Evolutionary conservation across 257 asterid species (phyloP).

Genomic region (Solanum neorickii): DNA sequence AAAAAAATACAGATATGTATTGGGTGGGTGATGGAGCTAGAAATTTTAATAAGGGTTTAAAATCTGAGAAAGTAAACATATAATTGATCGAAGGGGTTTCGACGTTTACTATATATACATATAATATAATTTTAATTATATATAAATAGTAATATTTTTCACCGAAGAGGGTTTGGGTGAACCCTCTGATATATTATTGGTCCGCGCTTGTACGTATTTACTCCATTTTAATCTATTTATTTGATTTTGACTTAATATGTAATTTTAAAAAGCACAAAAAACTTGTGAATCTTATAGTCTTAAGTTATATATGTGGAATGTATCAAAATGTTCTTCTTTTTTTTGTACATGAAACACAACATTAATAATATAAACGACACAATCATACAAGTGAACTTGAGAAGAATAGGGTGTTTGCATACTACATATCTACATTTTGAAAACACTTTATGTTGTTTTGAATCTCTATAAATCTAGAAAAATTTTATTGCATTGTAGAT

Average conservation of each 20-base stretch:
- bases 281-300: not conserved
- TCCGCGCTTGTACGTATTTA: too few species aligned
- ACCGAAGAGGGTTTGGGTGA: too few species aligned
- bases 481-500: too few species aligned
- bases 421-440: not conserved
- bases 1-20: too few species aligned
- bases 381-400: not conserved
- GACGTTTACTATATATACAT: too few species aligned
- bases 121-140: accelerated
- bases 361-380: not conserved
- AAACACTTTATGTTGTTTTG: not conserved
- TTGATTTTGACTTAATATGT: not conserved
- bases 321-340: not conserved
- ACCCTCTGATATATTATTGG: too few species aligned
- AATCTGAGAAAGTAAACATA: too few species aligned
- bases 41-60: too few species aligned
- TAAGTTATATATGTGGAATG: not conserved
- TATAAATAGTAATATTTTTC: too few species aligned
- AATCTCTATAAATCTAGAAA: not conserved
- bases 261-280: accelerated
- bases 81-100: too few species aligned
- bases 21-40: too few species aligned
- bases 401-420: not conserved
- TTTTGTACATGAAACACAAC: not conserved
- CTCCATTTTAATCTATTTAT: not conserved